phyloP scores from a whole-genome alignment of 257 asterid genomes.

The Fraxinus pennsylvanica region DNA sequence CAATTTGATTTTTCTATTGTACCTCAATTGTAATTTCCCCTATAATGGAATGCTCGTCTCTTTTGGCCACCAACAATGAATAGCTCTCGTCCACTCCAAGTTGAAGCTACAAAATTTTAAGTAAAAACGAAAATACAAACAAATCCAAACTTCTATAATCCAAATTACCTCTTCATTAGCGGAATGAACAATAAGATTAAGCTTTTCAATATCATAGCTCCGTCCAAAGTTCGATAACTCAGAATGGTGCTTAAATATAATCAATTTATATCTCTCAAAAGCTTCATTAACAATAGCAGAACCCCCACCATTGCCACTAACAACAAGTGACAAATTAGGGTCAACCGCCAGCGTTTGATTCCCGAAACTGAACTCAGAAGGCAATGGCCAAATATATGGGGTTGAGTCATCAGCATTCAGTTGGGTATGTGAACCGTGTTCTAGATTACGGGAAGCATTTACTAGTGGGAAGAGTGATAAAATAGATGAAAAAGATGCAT shows the following conservation, averaged over 20 bases:
- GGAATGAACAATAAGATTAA: constrained; percentile 57
- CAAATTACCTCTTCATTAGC: constrained; percentile 60
- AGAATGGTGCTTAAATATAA: constrained; percentile 54
- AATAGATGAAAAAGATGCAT: constrained; percentile 14
- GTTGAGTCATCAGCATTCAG: constrained; percentile 42
- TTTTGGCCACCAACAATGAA: constrained; percentile 60
- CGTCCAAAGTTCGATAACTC: constrained; percentile 32
- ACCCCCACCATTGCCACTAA: constrained; percentile 53
- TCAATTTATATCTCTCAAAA: constrained; percentile 61
- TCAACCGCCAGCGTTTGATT: constrained; percentile 73
- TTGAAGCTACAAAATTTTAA: constrained; percentile 50
- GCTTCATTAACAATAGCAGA: constrained; percentile 62
- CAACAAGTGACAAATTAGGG: constrained; percentile 59
- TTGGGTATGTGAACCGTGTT: constrained; percentile 22
- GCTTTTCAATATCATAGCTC: constrained; percentile 50
- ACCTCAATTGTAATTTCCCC: constrained; percentile 78
- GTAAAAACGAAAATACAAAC: neutral
- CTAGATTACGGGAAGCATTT: constrained; percentile 42
- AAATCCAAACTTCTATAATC: neutral
- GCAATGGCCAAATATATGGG: constrained; percentile 79
- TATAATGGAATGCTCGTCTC: constrained; percentile 55
- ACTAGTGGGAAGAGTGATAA: constrained; percentile 21
- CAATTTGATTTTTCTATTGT: neutral
- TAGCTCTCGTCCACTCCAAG: constrained; percentile 95
- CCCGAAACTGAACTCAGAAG: constrained; percentile 66